These are phyloP conservation scores for Cymbopogon flexuosus DNA, from an alignment of 202 grass and related monocot genomes.

Conservation along the genomic window DNA sequence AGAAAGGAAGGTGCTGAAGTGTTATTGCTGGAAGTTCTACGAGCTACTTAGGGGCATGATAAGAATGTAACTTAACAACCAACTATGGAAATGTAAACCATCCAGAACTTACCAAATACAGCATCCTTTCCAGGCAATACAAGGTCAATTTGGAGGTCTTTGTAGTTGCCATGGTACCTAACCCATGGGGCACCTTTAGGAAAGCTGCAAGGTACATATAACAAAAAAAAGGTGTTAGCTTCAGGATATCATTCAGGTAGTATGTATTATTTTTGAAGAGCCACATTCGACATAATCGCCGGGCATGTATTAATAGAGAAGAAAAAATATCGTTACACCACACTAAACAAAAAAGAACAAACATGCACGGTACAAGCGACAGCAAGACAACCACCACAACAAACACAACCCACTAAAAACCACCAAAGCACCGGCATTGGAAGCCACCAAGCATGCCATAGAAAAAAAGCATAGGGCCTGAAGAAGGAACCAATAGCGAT, in stretches of 20 bases:
- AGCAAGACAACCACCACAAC: too few species aligned
- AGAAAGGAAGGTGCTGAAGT: not conserved
- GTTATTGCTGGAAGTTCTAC: not conserved
- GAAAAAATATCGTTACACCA: too few species aligned
- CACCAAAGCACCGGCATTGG: too few species aligned
- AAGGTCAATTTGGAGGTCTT: slow-evolving; percentile 64
- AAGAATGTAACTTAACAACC: not conserved
- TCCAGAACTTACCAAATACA: slow-evolving; percentile 43
- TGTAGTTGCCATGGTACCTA: slow-evolving; percentile 71
- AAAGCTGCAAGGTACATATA: slow-evolving; percentile 42
- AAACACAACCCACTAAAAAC: too few species aligned
- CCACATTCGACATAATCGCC: too few species aligned
- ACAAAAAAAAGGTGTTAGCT: not conserved
- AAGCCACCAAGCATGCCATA: too few species aligned
- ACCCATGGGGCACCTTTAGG: slow-evolving; percentile 82
- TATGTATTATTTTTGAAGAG: not conserved
- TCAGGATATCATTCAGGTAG: not conserved
- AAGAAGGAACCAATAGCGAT: too few species aligned
- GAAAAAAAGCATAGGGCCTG: too few species aligned
- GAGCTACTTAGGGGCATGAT: not conserved
- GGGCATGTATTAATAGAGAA: too few species aligned
- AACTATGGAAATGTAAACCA: not conserved
- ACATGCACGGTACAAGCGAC: too few species aligned
- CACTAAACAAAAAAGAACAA: too few species aligned
- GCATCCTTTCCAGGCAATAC: slow-evolving; percentile 85